These are phyloP conservation scores for Zymoseptoria passerinii DNA, from an alignment of 2,329 filamentous ascomycete species.

Conservation along the genomic window DNA sequence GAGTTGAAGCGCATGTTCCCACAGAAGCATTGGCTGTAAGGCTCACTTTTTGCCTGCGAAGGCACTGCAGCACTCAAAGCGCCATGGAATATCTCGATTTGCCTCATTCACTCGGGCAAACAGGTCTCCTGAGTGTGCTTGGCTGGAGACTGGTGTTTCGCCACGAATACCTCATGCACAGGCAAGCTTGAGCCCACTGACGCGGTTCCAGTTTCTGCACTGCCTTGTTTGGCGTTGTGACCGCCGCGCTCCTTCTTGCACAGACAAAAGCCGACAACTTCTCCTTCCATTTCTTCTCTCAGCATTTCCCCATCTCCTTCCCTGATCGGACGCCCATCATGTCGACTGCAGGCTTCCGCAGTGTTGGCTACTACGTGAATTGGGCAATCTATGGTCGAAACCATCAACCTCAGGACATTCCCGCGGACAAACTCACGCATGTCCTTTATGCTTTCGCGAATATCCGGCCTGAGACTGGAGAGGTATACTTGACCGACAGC, in stretches of 20 bases:
- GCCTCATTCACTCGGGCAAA: not conserved
- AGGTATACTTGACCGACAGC: conserved; percentile 63
- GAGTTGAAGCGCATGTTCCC: not conserved
- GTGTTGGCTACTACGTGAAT: conserved; percentile 29
- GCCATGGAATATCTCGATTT: not conserved
- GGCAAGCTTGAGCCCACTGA: conserved; percentile 1
- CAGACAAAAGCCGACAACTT: not conserved
- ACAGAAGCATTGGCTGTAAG: not conserved
- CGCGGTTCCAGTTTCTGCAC: conserved; percentile 9
- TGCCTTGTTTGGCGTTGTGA: conserved; percentile 11
- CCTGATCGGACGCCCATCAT: conserved; percentile 4
- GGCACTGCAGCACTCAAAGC: not conserved
- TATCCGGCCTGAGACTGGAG: conserved; percentile 66
- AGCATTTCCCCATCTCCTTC: not conserved
- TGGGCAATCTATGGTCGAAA: conserved; percentile 43
- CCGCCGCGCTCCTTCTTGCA: not conserved
- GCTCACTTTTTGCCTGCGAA: not conserved
- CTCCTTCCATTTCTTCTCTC: conserved; percentile 2
- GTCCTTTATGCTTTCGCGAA: conserved; percentile 89
- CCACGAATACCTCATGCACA: conserved; percentile 6
- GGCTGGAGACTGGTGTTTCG: not conserved
- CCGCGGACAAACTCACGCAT: conserved; percentile 74
- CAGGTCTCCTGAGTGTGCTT: not conserved
- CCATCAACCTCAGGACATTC: conserved; percentile 76
- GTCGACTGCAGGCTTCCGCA: conserved; percentile 22